These are phyloP conservation scores for Aechmea fasciata DNA, from an alignment of 176 grass and related monocot species.

Conservation along the genomic window DNA sequence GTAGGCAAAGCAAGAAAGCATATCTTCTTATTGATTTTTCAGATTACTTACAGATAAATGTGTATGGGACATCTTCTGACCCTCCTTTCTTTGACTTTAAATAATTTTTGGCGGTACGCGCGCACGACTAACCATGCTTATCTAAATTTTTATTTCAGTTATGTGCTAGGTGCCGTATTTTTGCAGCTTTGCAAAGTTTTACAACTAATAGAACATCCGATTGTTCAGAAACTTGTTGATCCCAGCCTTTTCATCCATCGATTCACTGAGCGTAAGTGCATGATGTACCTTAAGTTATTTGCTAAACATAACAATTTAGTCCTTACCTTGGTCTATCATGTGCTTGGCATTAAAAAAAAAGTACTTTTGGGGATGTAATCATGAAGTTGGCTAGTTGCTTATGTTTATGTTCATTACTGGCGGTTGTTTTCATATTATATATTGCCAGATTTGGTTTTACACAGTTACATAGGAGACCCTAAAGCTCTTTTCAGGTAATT, in stretches of 20 bases:
- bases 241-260: constrained; percentile 96
- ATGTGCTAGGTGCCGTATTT: constrained; percentile 89
- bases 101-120: constrained; percentile 3
- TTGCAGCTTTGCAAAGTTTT: constrained; percentile 82
- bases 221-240: constrained; percentile 81
- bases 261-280: constrained; percentile 80
- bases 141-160: constrained; percentile 52
- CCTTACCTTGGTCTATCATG: background rate
- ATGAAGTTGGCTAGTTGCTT: too few species aligned
- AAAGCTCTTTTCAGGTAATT: background rate
- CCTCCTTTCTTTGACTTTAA: constrained; percentile 2
- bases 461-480: background rate
- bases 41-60: constrained; percentile 73
- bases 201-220: constrained; percentile 53
- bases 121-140: constrained; percentile 4
- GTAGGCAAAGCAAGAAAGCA: constrained; percentile 72
- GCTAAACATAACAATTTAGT: background rate
- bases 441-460: background rate
- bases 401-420: too few species aligned
- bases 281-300: constrained; percentile 1
- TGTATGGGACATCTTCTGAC: constrained; percentile 36
- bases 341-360: too few species aligned
- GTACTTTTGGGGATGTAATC: too few species aligned
- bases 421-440: background rate
- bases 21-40: constrained; percentile 97